Evolutionary conservation across 1,139 yeast genomes (phyloP), one percentile per base, ranked within the genome.

Genomic region (Kurtzmaniella quercitrusa): DNA sequence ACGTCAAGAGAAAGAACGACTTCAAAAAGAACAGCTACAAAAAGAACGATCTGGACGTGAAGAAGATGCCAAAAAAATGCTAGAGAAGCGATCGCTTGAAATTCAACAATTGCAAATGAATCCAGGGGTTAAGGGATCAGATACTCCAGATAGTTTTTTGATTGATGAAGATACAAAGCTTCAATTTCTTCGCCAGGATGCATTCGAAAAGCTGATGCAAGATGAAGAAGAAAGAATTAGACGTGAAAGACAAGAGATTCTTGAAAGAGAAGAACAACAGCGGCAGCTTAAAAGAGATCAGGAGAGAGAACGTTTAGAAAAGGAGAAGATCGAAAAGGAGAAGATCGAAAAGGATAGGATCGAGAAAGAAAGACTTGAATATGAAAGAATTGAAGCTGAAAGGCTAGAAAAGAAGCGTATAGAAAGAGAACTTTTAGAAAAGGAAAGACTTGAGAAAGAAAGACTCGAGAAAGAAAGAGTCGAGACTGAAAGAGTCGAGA

Each of bases 1-100:
- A 37, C 38, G 25, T 23, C 39, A 40, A 36, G 46, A 40, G 19
- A 25, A 42, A 12, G 46, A 43, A 8, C 29, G 41, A 9, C 23
- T 31, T 2, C 45, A 43, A 18, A 34, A 21, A 15, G 46, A 43
- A 19, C 19, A 38, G 14, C 23, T 43, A 9, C 34, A 33, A 21
- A 40, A 27, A 16, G 41, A 43, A 25, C 15, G 34, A 2, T 16
- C 12, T 10, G 40, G 34, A 11, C 19, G 36, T 5, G 40, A 42
- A 36, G 41, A 38, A 25, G 21, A 31, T 11, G 27, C 18, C 14
- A 27, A 27, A 27, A 27, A 27, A n/a, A n/a, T n/a, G 14, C 14
- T 27, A 4, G 31, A 27, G 14, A 27, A 27, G 18, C 17, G 16
- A 12, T 9, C 16, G 7, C 36, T 9, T 9, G 18, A 31, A 31